Conservation (phyloP, 2,329 filamentous ascomycete species). For the Phaeosphaeriaceae sp. region DNA sequence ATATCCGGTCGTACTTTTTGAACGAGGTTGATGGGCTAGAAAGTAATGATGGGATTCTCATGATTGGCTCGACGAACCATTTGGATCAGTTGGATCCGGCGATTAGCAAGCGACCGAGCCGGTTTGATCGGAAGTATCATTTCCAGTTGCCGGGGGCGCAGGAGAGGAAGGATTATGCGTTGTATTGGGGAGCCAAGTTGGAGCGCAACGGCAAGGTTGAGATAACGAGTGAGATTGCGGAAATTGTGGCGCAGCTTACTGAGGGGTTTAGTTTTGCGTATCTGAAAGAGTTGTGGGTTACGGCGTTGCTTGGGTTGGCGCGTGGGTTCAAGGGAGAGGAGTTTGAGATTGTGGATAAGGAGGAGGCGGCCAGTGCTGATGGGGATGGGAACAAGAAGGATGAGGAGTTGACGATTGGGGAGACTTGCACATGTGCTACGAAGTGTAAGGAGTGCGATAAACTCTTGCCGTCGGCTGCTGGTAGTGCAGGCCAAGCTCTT, state of each 20-base stretch:
- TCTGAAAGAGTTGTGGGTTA: constrained; percentile 51
- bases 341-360: constrained; percentile 30
- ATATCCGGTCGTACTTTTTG: constrained; percentile 70
- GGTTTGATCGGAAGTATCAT: constrained; percentile 55
- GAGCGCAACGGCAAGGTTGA: constrained; percentile 38
- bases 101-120: constrained; percentile 53
- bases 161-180: constrained; percentile 47
- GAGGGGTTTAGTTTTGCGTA: constrained; percentile 53
- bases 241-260: constrained; percentile 42
- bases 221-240: constrained; percentile 46
- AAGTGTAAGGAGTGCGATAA: constrained; percentile 30
- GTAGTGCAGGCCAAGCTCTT: constrained; percentile 8
- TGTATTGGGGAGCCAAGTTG: constrained; percentile 51
- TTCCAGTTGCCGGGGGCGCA: constrained; percentile 46
- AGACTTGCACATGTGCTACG: constrained; percentile 23
- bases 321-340: constrained; percentile 33
- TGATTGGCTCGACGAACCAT: constrained; percentile 68
- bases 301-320: constrained; percentile 45
- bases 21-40: constrained; percentile 74
- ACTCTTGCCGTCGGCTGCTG: constrained; percentile 5
- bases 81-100: constrained; percentile 70
- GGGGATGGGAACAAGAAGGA: constrained; percentile 1
- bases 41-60: constrained; percentile 71
- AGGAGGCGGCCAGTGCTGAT: constrained; percentile 28
- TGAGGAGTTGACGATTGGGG: constrained; percentile 1